phyloP scores from a whole-genome alignment of 2,329 filamentous ascomycete genomes.

The Penicillium verrucosum region DNA sequence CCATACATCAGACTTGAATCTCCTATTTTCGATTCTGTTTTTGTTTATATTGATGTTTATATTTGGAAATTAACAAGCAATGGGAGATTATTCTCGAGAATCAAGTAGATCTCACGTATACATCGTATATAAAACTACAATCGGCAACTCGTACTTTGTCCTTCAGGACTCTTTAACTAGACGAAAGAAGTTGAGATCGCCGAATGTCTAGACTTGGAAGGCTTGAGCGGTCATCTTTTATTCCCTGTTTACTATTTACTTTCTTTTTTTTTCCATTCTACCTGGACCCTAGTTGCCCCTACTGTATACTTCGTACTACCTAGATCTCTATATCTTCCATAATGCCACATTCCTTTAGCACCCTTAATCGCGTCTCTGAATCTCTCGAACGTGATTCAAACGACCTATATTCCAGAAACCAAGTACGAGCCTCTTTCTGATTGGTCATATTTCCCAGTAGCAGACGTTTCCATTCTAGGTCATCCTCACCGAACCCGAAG shows the following conservation, averaged over 20 bases:
- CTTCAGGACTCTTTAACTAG: neutral
- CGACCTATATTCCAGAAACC: neutral
- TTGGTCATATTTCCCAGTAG: slow-evolving; percentile 13
- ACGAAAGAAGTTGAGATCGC: slow-evolving; percentile 1
- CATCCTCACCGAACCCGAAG: slow-evolving; percentile 2
- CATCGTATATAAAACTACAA: neutral
- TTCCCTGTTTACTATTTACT: neutral
- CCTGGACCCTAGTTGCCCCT: neutral
- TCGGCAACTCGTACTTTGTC: neutral
- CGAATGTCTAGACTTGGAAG: neutral
- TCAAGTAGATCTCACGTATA: neutral
- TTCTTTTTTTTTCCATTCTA: neutral
- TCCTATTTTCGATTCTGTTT: neutral
- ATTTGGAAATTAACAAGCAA: neutral
- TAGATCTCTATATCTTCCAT: neutral
- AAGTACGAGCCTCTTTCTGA: slow-evolving; percentile 5
- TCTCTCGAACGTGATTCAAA: neutral
- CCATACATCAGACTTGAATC: neutral
- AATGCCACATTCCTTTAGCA: neutral
- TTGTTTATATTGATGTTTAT: neutral
- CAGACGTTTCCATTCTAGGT: slow-evolving; percentile 14
- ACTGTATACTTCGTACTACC: neutral
- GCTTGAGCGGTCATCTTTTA: slow-evolving; percentile 1
- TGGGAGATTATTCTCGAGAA: neutral
- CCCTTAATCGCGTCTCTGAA: neutral